Evolutionary conservation across 2,329 filamentous ascomycete species (phyloP), one percentile per base, ranked within the genome.

Genomic region (Lecanicillium sp.): DNA sequence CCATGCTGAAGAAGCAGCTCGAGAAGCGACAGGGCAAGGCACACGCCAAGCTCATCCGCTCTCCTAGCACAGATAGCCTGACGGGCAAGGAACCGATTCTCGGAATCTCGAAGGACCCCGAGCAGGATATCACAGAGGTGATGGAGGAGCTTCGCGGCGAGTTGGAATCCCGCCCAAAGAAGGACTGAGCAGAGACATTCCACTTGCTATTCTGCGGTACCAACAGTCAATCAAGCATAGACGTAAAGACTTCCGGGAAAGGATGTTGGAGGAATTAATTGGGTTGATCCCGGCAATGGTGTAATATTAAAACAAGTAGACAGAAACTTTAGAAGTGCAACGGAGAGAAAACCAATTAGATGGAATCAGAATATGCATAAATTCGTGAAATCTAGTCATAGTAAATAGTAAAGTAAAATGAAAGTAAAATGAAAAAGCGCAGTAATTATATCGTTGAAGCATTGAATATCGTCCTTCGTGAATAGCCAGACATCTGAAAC

Each of bases 51-150:
- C 48, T 78, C 28, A 59, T 63, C 19, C 68, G 71, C 40, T 72
- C 68, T 2, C 54, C 66, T 9, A 81, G 78, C 52, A 66, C 70
- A 14, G 80, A 86, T 11, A 76, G 70, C 40, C 46, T 79, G 13
- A 69, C 60, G 12, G 64, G 64, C 25, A 64, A 68, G 33, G 72
- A 79, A 39, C 84, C 85, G 0, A 72, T 86, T 3, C 64, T 95
- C 5, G 90, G 90, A 18, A 69, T 97, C 28, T 82, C 87, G 1
- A 78, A 78, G 46, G 88, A 96, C 55, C 80, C 80, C 0, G 79
- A 79, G 39, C 67, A 69, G 19, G 87, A 94, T 50, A 70, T 94
- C 35, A 81, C 85, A 42, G 86, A 92, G 52, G 84, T 84, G 19
- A 73, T 94, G 9, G 68, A 73, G 28, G 87, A 94, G 64, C 71